Evolutionary conservation across 1,139 yeast genomes (phyloP), one percentile per base, ranked within the genome.

Genomic region (Saccharomyces hybrid): DNA sequence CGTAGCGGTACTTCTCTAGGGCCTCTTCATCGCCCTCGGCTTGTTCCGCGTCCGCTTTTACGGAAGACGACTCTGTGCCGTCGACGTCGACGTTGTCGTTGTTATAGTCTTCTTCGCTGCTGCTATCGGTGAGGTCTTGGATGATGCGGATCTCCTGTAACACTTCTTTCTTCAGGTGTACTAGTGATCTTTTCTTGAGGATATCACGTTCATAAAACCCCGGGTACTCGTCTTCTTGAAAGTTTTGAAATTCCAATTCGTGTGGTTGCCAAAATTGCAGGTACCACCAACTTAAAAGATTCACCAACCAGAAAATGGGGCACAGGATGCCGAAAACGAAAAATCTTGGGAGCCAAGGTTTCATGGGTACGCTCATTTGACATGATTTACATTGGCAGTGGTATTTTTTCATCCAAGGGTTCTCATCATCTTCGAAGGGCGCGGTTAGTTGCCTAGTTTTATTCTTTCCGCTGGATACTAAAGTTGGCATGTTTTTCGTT

Each of bases 321-420:
- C 62, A 25, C 6, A 66, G n/a, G n/a, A 63, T 53, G 1, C 70
- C 70, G 11, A 55, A 31, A n/a, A 59, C 44, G 48, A 64, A 66
- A 8, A 59, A 50, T 23, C 57, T 55, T 4, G 57, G 51, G 9
- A 62, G 8, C 31, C 47, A 49, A 5, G 41, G 41, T 26, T 50
- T 53, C 30, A 52, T 47, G 6, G 44, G 32, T 13, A 26, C 25
- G 46, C 61, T 49, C 5, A 6, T 16, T 13, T 32, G n/a, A 51
- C 70, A 66, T 28, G 67, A 59, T 2, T 46, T 46, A 53, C 70
- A 66, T 48, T 61, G 54, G 54, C 70, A 66, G 6, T 11, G 3
- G 51, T 54, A 59, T 13, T 27, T 32, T 26, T 54, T 51, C n/a
- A 48, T 42, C 47, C 28, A 44, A 4, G 28, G 47, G 4, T 23